Evolutionary conservation across 2,329 filamentous ascomycete genomes (phyloP).

Genomic region (Aspergillus pseudoviridinutans): DNA sequence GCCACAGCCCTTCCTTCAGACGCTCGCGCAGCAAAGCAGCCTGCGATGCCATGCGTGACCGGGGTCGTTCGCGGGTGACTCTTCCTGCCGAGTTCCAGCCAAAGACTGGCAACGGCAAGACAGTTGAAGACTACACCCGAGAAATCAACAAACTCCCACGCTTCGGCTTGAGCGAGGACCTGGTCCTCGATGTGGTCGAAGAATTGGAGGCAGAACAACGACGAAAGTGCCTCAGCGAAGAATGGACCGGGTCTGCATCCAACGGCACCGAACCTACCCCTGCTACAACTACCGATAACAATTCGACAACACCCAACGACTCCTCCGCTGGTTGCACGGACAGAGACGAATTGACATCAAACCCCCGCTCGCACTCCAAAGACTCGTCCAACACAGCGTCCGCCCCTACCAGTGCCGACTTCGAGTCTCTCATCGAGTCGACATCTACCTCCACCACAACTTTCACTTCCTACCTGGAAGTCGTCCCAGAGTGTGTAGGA

Average conservation of each 20-base stretch:
- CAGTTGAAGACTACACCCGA: neutral
- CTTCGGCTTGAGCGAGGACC: neutral
- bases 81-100: neutral
- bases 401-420: neutral
- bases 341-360: neutral
- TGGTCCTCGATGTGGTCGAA: neutral
- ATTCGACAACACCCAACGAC: neutral
- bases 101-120: neutral
- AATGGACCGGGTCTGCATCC: neutral
- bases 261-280: neutral
- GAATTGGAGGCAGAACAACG: neutral
- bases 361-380: neutral
- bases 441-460: neutral
- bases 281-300: neutral
- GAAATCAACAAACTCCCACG: neutral
- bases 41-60: neutral
- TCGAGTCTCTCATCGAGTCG: neutral
- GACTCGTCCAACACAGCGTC: neutral
- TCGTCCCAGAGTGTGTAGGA: neutral
- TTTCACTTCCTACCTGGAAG: constrained; percentile 10
- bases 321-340: neutral
- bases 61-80: neutral
- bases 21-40: neutral
- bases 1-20: neutral
- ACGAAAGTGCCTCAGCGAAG: neutral